Conservation (phyloP, 2,329 filamentous ascomycete genomes). For the Ustilaginoidea virens region DNA sequence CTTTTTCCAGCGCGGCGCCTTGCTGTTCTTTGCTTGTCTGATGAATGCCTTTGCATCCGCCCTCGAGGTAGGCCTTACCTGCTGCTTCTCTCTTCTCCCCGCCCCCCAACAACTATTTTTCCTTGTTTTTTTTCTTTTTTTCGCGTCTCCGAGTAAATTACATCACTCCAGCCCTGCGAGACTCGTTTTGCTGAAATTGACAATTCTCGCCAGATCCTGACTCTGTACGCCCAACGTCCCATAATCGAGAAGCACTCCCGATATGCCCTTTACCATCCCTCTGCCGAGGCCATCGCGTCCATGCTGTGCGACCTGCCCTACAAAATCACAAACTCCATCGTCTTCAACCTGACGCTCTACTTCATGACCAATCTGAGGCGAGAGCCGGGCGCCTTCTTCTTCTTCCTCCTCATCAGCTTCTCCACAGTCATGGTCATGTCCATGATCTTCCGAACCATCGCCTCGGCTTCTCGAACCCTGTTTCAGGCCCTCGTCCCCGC, state of each 20-base stretch:
- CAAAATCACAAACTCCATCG: slow-evolving; percentile 53
- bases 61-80: slow-evolving; percentile 54
- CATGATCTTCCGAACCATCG: slow-evolving; percentile 74
- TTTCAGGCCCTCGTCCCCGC: slow-evolving; percentile 48
- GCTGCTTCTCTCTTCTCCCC: too few species aligned
- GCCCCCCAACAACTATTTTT: too few species aligned
- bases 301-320: slow-evolving; percentile 80
- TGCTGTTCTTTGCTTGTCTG: slow-evolving; percentile 78
- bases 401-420: slow-evolving; percentile 67
- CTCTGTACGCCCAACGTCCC: slow-evolving; percentile 73
- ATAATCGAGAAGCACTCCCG: slow-evolving; percentile 83
- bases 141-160: too few species aligned
- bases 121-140: too few species aligned
- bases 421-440: slow-evolving; percentile 63
- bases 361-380: slow-evolving; percentile 75
- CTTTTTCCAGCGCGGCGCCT: slow-evolving; percentile 65
- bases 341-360: slow-evolving; percentile 70
- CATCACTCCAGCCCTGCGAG: too few species aligned
- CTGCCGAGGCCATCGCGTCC: slow-evolving; percentile 72
- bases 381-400: slow-evolving; percentile 65
- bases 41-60: slow-evolving; percentile 74
- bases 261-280: slow-evolving; percentile 82
- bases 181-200: neutral
- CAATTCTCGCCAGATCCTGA: slow-evolving; percentile 43
- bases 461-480: slow-evolving; percentile 56